Evolutionary conservation across 225 moss, liverwort and hornwort species (phyloP), one percentile per base, ranked within the genome.

Genomic region (Asterella californica): DNA sequence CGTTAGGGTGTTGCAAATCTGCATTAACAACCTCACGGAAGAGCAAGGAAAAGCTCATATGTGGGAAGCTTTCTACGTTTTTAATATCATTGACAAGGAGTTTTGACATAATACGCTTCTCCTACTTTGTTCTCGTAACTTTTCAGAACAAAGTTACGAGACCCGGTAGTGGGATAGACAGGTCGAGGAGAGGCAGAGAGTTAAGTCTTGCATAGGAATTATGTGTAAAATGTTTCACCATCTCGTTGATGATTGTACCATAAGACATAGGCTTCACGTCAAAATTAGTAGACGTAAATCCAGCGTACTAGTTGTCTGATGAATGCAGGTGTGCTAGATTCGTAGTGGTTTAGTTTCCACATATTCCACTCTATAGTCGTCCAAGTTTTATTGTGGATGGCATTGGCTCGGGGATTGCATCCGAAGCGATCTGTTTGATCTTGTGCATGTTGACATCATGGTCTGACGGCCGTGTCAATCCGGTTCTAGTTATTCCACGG

Each of bases 141-240:
- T 91, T 6, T 87, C 90, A 37, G 83, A 92, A 21, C 99, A 95
- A 89, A 88, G 90, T 47, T 99, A 88, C 65, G 99, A 95, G 59
- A 86, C 95, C 69, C 87, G 92, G 78, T 95, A 99, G 74, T 99
- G 99, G 99, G 99, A 95, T 75, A 91, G 90, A 89, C 89, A 87
- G 78, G 86, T 99, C 0, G 92, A 86, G 80, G 93, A 92, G 86
- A 84, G 91, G 74, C 89, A 93, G 80, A 76, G 78, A 81, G 80
- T 83, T 86, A 74, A 83, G 54, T 55, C 49, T 53, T 37, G 59
- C 74, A 65, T 64, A 49, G 63, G 48, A 64, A 46, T 37, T 60
- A 76, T 62, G 76, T 76, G 60, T 76, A 42, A 65, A 78, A 61
- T 29, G 66, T 30, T 78, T 78, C 49, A 66, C 49, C 66, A 48